Evolutionary conservation across 345 rosid genomes (phyloP).

Genomic region (Camelina sativa): DNA sequence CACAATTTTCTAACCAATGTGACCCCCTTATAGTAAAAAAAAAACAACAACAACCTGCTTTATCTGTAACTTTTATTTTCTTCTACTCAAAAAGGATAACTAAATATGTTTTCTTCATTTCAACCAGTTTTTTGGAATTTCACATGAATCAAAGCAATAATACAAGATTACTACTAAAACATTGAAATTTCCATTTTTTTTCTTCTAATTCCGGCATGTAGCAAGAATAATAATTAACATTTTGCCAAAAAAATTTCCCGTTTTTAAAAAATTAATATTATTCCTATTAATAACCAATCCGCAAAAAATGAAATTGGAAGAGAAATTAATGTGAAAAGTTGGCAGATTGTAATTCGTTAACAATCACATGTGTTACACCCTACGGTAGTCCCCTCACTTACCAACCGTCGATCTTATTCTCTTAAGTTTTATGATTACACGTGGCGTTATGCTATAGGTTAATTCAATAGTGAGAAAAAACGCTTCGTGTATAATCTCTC

Average conservation of each 20-base stretch:
- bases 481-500: constrained; percentile 35
- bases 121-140: not conserved
- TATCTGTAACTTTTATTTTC: constrained; percentile 3
- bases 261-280: not conserved
- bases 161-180: not conserved
- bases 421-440: not conserved
- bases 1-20: constrained; percentile 36
- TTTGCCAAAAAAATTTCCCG: constrained; percentile 35
- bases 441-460: not conserved
- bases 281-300: constrained; percentile 40
- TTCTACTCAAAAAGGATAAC: constrained; percentile 17
- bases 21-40: constrained; percentile 28
- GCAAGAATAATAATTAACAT: constrained; percentile 27
- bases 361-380: constrained; percentile 26
- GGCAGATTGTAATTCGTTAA: constrained; percentile 41
- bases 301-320: constrained; percentile 28
- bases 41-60: constrained; percentile 32
- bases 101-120: not conserved
- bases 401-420: constrained; percentile 22
- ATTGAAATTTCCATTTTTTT: not conserved
- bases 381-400: not conserved
- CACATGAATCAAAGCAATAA: constrained; percentile 19
- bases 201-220: constrained; percentile 32
- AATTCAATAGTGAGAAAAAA: constrained; percentile 16
- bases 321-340: constrained; percentile 45